Percentiles rank a stretch among this genome's conserved stretches.
Evolutionary conservation across 441 rosid genomes (phyloP).

Genomic region (Biscutella laevigata): DNA sequence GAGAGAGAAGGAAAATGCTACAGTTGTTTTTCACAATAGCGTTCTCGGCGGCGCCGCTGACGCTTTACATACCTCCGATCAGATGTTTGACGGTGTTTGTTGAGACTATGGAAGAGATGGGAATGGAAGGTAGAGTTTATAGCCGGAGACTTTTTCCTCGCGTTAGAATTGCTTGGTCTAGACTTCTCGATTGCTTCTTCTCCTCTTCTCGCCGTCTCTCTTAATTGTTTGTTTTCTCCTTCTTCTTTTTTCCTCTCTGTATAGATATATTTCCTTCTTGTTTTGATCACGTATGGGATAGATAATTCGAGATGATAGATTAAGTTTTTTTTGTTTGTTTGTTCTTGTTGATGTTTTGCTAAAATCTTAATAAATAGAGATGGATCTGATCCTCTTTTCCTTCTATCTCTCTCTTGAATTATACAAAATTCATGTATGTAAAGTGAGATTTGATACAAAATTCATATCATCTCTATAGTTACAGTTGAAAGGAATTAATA

Average conservation of each 20-base stretch:
- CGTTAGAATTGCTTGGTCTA: constrained; percentile 51
- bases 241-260: not conserved
- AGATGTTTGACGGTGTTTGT: constrained; percentile 73
- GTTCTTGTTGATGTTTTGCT: not conserved
- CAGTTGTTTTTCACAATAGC: constrained; percentile 73
- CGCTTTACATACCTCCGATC: constrained; percentile 70
- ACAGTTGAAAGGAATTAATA: constrained; percentile 13
- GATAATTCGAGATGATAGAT: constrained; percentile 9
- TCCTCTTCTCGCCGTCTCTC: constrained; percentile 31
- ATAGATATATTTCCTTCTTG: not conserved
- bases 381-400: constrained; percentile 17
- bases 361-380: constrained; percentile 12
- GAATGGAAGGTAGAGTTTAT: constrained; percentile 48
- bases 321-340: not conserved
- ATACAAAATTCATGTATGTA: not conserved
- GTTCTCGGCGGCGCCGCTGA: constrained; percentile 78
- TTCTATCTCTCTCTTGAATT: not conserved
- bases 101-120: constrained; percentile 61
- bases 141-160: constrained; percentile 52
- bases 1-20: constrained; percentile 26
- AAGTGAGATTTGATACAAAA: constrained; percentile 4
- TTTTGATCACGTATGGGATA: not conserved
- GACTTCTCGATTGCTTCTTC: constrained; percentile 55
- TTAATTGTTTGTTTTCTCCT: constrained; percentile 4
- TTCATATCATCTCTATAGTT: constrained; percentile 27